Base-by-base conservation (phyloP, 1,139 yeast genomes). In the Barnettozyma hawaiiensis region DNA sequence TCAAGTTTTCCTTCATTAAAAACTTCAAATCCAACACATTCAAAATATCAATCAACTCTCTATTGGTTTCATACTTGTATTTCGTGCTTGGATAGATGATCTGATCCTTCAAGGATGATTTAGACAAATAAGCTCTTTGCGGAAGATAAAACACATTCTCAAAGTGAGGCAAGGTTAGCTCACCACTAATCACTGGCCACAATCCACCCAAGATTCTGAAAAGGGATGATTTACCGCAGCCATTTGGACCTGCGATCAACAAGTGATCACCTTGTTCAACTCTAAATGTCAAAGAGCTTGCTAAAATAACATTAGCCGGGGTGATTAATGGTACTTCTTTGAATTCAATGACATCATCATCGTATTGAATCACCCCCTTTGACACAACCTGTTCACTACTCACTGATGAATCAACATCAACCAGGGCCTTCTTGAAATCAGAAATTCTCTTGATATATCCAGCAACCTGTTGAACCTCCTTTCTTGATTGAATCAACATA, bases 171-270 rank as follows among this genome's bases (percentile, higher is more conserved):
- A 86, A 77, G 6, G 74, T 73, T 38, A 86, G 74, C 29, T 70
- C 66, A 26, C 86, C 81, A 40, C 76, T 75, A 35, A 65, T 59
- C 20, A 90, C 82, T 2, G 95, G 95, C 97, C 97, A 90, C 51
- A 90, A 71, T 0, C 96, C 96, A 43, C 97, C 97, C 40, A 90
- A 72, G 59, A 90, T 78, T 59, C 97, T 75, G 63, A 90, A 90
- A 46, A 90, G 67, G 0, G 97, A 89, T 0, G 96, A 87, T 63
- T 90, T 90, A 29, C 97, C 97, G 45, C 95, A 85, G 2, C 97
- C 97, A 59, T 90, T 90, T 8, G 97, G 97, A 0, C 97, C 97
- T 7, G 92, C 92, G 60, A 90, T 89, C 47, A 90, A 71, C 45
- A 90, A 69, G 63, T 90, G 95, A 45, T 89, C 83, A 26, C 97